A percentile compares a stretch with the other conserved stretches of the same genome.
These are phyloP conservation scores for Aureobasidium sp. DNA, from an alignment of 2,329 filamentous ascomycete genomes.

Conservation along the genomic window DNA sequence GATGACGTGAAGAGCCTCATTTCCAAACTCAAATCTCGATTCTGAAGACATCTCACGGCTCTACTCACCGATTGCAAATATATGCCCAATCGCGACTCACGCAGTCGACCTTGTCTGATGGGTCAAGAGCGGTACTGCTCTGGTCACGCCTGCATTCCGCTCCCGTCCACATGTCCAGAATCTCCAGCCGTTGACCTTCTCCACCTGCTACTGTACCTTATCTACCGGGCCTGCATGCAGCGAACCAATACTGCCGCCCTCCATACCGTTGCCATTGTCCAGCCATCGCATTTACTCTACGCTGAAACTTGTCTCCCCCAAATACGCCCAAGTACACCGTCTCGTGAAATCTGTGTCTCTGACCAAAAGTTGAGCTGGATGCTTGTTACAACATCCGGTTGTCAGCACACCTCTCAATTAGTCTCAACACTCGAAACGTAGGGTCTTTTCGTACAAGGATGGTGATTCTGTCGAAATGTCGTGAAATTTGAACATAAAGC, in stretches of 20 bases:
- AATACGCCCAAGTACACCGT: neutral
- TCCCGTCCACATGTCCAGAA: neutral
- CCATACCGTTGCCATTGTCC: neutral
- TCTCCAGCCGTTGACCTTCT: neutral
- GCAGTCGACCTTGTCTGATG: neutral
- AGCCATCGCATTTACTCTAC: neutral
- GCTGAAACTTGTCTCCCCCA: neutral
- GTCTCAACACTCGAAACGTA: neutral
- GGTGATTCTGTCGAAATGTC: neutral
- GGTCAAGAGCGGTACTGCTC: neutral
- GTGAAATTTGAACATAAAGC: neutral
- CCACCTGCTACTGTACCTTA: neutral
- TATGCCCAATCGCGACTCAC: neutral
- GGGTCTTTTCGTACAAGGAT: neutral
- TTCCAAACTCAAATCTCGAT: neutral
- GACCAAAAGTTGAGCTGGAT: neutral
- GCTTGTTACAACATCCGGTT: neutral
- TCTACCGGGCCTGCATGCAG: constrained; percentile 4
- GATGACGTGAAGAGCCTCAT: neutral
- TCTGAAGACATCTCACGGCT: neutral
- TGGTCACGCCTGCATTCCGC: constrained; percentile 3
- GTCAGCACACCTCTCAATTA: neutral
- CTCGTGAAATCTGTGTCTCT: neutral
- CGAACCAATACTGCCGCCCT: neutral
- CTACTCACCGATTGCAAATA: neutral